Conservation (phyloP, 2,329 filamentous ascomycete species). For the Podosphaera fusca region DNA sequence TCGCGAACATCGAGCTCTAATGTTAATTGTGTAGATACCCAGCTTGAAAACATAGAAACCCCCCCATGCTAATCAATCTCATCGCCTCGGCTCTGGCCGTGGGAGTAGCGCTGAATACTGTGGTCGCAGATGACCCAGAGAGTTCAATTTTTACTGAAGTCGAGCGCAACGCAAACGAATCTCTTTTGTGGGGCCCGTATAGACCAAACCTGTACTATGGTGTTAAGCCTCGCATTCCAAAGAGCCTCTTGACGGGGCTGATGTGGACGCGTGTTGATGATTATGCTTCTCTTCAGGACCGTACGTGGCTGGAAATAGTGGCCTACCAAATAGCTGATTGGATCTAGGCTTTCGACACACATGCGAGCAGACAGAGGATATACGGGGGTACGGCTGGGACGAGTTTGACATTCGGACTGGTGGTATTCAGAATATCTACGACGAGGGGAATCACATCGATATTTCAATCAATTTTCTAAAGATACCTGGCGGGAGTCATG, state of each 20-base stretch:
- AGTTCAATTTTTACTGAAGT: conserved; percentile 17
- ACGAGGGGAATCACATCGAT: conserved; percentile 69
- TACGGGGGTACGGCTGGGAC: conserved; percentile 94
- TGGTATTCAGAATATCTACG: conserved; percentile 75
- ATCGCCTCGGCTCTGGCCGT: conserved; percentile 6
- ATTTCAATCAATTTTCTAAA: conserved; percentile 89
- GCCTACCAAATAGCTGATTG: conserved; percentile 3
- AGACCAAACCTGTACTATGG: conserved; percentile 89
- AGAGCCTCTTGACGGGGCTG: conserved; percentile 60
- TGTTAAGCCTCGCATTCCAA: conserved; percentile 56
- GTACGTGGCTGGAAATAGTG: conserved; percentile 26
- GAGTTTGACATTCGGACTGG: conserved; percentile 80
- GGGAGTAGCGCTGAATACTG: conserved; percentile 4
- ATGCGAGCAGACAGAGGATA: conserved; percentile 84
- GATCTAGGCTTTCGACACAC: conserved; percentile 67
- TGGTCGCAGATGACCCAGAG: conserved; percentile 9
- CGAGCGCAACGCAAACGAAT: conserved; percentile 40
- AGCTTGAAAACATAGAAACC: neutral
- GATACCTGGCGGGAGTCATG: conserved; percentile 60
- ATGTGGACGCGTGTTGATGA: conserved; percentile 77
- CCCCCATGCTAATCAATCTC: conserved; percentile 3
- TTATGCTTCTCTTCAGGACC: conserved; percentile 50
- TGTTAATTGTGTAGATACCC: neutral
- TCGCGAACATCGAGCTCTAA: neutral
- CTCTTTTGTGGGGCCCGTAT: conserved; percentile 88